These are phyloP conservation scores for Macrophomina pseudophaseolina DNA, from an alignment of 2,329 filamentous ascomycete species.

Conservation along the genomic window DNA sequence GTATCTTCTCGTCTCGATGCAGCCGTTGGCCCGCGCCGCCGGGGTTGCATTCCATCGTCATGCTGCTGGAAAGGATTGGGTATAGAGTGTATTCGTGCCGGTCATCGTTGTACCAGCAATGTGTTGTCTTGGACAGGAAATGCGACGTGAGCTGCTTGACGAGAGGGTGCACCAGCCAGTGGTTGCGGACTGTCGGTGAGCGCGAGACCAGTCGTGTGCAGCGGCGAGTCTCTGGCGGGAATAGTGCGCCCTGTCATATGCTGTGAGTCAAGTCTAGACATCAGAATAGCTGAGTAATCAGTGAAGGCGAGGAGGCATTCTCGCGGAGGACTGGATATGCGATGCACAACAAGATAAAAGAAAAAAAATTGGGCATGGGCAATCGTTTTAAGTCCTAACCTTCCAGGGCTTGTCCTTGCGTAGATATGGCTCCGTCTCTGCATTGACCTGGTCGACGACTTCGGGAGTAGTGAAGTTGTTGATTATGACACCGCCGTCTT, in stretches of 20 bases:
- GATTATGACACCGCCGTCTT: slow-evolving; percentile 47
- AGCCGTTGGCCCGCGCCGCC: slow-evolving; percentile 48
- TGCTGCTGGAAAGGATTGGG: slow-evolving; percentile 15
- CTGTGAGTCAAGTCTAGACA: too few species aligned
- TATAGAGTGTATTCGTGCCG: slow-evolving; percentile 8
- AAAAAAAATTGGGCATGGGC: too few species aligned
- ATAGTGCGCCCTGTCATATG: slow-evolving; percentile 26
- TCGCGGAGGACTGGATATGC: too few species aligned
- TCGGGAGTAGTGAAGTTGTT: slow-evolving; percentile 42
- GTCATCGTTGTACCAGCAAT: slow-evolving; percentile 20
- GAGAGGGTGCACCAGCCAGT: slow-evolving; percentile 31
- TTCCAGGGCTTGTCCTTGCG: slow-evolving; percentile 34
- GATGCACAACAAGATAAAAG: too few species aligned
- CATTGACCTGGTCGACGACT: slow-evolving; percentile 43
- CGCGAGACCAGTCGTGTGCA: slow-evolving; percentile 31
- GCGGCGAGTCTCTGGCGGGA: slow-evolving; percentile 33
- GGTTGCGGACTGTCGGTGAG: slow-evolving; percentile 28
- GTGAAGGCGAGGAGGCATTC: too few species aligned
- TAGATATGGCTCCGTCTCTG: slow-evolving; percentile 42
- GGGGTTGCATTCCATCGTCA: slow-evolving; percentile 40
- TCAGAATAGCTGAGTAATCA: too few species aligned
- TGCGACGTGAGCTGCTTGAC: slow-evolving; percentile 11
- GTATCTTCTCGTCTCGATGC: slow-evolving; percentile 45
- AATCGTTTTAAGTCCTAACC: slow-evolving; percentile 17
- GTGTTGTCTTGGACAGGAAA: slow-evolving; percentile 23